phyloP scores from a whole-genome alignment of 345 rosid species.

The Kandelia obovata region DNA sequence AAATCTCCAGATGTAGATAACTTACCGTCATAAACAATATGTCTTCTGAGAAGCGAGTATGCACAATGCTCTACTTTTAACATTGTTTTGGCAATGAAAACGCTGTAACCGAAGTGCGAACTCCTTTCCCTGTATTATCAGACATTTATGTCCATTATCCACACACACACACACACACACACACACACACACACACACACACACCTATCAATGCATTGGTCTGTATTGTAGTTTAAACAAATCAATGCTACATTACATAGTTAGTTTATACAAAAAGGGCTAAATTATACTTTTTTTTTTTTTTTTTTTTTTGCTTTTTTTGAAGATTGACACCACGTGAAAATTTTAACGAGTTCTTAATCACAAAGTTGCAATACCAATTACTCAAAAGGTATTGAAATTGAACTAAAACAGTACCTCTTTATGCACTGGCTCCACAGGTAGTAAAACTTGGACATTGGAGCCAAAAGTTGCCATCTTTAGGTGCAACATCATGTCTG shows the following conservation, averaged over 20 bases:
- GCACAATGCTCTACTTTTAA: constrained; percentile 72
- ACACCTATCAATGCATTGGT: too few species aligned
- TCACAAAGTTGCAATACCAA: background rate
- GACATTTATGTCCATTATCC: background rate
- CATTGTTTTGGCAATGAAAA: constrained; percentile 45
- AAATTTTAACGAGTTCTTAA: too few species aligned
- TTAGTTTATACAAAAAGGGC: too few species aligned
- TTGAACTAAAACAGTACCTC: constrained; percentile 33
- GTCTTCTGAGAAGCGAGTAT: constrained; percentile 56
- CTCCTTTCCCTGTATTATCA: constrained; percentile 68
- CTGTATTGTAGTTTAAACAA: too few species aligned
- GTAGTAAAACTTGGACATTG: constrained; percentile 47
- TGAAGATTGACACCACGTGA: too few species aligned
- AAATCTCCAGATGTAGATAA: constrained; percentile 43
- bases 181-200: too few species aligned
- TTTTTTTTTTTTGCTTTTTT: too few species aligned
- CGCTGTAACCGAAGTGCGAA: constrained; percentile 58
- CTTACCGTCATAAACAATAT: constrained; percentile 22
- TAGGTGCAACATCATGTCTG: constrained; percentile 49
- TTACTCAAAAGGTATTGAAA: too few species aligned
- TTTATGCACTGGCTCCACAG: constrained; percentile 44
- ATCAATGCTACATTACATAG: too few species aligned
- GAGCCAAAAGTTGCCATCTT: constrained; percentile 58
- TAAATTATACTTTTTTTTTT: too few species aligned
- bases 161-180: too few species aligned